Percentiles rank a stretch among this genome's conserved stretches.
phyloP scores from a whole-genome alignment of 2,329 filamentous ascomycete genomes.

The Beauveria bassiana region DNA sequence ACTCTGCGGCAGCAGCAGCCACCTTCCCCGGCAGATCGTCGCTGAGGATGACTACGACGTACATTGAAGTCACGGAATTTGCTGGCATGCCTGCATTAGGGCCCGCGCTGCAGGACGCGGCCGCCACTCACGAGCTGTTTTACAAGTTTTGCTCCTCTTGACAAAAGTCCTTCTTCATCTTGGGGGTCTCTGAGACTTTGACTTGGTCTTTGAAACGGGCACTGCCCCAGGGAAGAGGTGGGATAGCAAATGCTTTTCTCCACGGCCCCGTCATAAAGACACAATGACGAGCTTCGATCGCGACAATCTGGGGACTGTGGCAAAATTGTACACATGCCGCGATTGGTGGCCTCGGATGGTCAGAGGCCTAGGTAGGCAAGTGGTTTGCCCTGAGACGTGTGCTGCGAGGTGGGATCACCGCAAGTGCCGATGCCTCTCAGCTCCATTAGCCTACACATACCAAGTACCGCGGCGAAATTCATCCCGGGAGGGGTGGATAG shows the following conservation, averaged over 20 bases:
- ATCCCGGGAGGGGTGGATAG: conserved; percentile 20
- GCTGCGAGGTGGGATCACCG: conserved; percentile 28
- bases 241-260: conserved; percentile 34
- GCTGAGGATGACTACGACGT: conserved; percentile 24
- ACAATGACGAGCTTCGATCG: conserved; percentile 38
- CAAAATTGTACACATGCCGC: conserved; percentile 38
- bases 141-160: conserved; percentile 43
- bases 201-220: no score
- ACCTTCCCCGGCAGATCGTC: conserved; percentile 25
- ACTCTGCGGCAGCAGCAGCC: conserved; percentile 18
- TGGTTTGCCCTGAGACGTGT: conserved; percentile 25
- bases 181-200: no score
- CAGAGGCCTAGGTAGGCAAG: conserved; percentile 33
- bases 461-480: conserved; percentile 17
- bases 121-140: conserved; percentile 22
- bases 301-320: conserved; percentile 29
- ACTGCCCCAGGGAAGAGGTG: conserved; percentile 39
- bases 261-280: conserved; percentile 37
- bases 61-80: conserved; percentile 29
- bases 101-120: conserved; percentile 22
- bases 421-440: conserved; percentile 20
- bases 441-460: conserved; percentile 23
- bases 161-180: conserved; percentile 30
- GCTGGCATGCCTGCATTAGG: conserved; percentile 34
- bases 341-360: conserved; percentile 33